phyloP scores from a whole-genome alignment of 176 grass and related monocot species.

The Cenchrus fungigraminus region DNA sequence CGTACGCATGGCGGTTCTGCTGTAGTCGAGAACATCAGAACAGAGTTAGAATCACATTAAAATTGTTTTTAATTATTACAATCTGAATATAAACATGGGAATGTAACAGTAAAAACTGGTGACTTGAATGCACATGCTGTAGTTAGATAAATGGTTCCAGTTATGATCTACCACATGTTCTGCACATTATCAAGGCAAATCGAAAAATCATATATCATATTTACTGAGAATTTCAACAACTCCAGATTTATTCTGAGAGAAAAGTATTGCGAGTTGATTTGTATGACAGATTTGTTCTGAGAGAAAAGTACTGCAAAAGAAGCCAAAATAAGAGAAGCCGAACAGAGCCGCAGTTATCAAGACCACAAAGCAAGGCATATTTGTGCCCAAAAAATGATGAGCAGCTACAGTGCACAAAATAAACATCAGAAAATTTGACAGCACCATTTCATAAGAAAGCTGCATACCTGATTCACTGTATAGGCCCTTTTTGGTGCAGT shows the following conservation, averaged over 20 bases:
- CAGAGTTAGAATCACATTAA: background rate
- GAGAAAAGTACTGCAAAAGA: too few species aligned
- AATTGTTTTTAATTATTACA: background rate
- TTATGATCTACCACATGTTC: background rate
- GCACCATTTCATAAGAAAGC: background rate
- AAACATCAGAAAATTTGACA: background rate
- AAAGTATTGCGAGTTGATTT: too few species aligned
- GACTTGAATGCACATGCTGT: background rate
- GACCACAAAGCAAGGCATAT: constrained; percentile 19
- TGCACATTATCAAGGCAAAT: background rate
- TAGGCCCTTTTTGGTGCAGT: constrained; percentile 85
- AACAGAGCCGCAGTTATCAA: background rate
- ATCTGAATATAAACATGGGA: background rate
- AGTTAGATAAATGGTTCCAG: background rate
- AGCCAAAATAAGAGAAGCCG: too few species aligned
- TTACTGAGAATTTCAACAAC: background rate
- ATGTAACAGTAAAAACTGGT: background rate
- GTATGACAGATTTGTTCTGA: too few species aligned
- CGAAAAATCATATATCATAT: background rate
- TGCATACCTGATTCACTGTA: constrained; percentile 71
- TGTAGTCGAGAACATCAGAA: constrained; percentile 37
- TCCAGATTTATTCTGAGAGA: background rate
- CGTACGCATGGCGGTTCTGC: constrained; percentile 81
- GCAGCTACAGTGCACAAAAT: background rate
- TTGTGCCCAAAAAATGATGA: background rate